Percentiles rank a stretch among this genome's conserved stretches.
Evolutionary conservation across 2,329 filamentous ascomycete genomes (phyloP).

Genomic region (Fusarium paranaense): DNA sequence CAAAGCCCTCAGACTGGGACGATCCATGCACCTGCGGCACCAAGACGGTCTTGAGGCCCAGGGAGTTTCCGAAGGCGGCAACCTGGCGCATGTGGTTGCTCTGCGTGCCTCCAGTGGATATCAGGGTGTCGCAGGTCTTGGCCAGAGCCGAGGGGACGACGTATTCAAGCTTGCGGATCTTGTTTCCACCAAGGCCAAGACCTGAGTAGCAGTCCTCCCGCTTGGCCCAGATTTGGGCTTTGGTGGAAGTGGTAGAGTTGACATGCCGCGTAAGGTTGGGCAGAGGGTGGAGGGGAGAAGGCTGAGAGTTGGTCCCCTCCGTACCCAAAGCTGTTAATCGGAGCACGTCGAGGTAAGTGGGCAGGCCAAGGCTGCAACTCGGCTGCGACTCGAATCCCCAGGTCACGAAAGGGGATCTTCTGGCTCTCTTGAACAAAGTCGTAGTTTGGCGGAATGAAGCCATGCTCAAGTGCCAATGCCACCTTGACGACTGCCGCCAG

Average conservation of each 20-base stretch:
- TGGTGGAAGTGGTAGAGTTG: not conserved
- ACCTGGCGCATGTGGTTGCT: slow-evolving; percentile 52
- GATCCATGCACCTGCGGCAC: not conserved
- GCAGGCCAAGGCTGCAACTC: too few species aligned
- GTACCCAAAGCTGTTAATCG: too few species aligned
- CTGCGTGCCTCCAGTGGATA: slow-evolving; percentile 51
- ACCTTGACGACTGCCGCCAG: too few species aligned
- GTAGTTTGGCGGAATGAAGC: too few species aligned
- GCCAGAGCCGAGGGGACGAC: slow-evolving; percentile 47
- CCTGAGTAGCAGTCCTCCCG: not conserved
- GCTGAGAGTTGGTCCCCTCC: not conserved
- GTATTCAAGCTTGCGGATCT: not conserved
- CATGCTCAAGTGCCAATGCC: too few species aligned
- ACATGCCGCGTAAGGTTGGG: not conserved
- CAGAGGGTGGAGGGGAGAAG: not conserved
- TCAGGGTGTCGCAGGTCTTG: slow-evolving; percentile 45
- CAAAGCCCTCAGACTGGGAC: not conserved
- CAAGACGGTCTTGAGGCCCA: not conserved
- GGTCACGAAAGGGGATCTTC: too few species aligned
- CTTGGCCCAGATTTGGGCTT: not conserved
- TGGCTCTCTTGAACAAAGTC: too few species aligned
- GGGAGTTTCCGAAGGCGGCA: slow-evolving; percentile 39
- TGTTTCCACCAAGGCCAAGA: not conserved
- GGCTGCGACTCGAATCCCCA: too few species aligned
- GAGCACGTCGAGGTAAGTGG: too few species aligned